Evolutionary conservation across 1,139 yeast species (phyloP), one percentile per base, ranked within the genome.

Genomic region (Meyerozyma carpophila): DNA sequence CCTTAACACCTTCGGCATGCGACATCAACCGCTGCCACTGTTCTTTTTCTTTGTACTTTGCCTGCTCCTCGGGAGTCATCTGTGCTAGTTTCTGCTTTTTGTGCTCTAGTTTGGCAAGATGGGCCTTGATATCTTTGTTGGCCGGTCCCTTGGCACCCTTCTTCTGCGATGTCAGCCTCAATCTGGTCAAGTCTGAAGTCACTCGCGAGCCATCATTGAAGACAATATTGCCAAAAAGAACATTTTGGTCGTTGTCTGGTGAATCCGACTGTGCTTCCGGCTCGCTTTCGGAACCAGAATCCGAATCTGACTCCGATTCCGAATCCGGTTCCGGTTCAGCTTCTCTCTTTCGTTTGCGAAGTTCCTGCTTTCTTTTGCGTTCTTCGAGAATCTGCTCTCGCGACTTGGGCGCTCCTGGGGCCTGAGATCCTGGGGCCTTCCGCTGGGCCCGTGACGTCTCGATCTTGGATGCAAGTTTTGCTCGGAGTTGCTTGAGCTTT

Each of bases 381-480:
- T 78, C 90, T 43, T 77, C 85, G 48, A 85, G 64, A 41, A 85
- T 84, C 46, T 84, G 88, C 50, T 84, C 90, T 59, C 94, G 74
- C 3, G 91, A 83, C 47, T 83, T 77, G 10, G 94, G 93, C 0
- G 96, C 94, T 25, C 95, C 96, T 4, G 77, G 73, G 13, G 75
- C 81, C 39, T 80, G 84, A 0, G 93, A 70, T 1, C 98, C 98
- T 1, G 94, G 94, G 0, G 98, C 98, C 57, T 85, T 91, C 58
- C 99, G 81, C 63, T 80, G 86, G 47, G 84, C 93, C 53, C 82
- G 81, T 65, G 93, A 61, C 26, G 65, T 71, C 47, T 72, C 78
- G 51, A 93, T 91, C 61, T 82, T 87, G 18, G 77, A 77, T 29
- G 93, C 83, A 43, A 93, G 74, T 61, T 84, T 82, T 26, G 79